These are phyloP conservation scores for Ramalina peruviana DNA, from an alignment of 495 filamentous ascomycete genomes.

Conservation along the genomic window DNA sequence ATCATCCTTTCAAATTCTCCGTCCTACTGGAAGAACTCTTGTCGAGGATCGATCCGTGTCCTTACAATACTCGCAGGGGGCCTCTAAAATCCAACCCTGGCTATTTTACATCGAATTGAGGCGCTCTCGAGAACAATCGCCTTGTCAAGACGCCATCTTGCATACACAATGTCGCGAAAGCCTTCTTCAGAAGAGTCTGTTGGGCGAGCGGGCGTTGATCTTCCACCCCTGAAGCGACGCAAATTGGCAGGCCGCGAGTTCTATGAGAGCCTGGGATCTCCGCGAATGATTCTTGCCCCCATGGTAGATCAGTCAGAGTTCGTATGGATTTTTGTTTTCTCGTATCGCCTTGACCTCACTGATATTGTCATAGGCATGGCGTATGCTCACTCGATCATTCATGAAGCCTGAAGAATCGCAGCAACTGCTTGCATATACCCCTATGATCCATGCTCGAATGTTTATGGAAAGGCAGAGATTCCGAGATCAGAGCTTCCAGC, in stretches of 20 bases:
- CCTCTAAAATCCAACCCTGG: no score
- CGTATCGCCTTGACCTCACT: conserved; percentile 3
- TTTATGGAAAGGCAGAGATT: conserved; percentile 64
- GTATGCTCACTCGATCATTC: conserved; percentile 85
- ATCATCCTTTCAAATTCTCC: no score
- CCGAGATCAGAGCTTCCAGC: conserved; percentile 63
- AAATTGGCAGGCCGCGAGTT: conserved; percentile 79
- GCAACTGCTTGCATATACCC: conserved; percentile 66
- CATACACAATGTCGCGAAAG: no score
- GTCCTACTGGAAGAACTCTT: no score
- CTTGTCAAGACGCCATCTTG: no score
- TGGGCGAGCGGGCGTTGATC: no score
- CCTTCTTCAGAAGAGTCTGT: no score
- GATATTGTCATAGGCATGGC: conserved; percentile 59
- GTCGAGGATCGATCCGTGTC: no score
- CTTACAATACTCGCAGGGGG: no score
- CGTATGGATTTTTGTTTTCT: conserved; percentile 36
- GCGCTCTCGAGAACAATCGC: no score
- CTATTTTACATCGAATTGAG: no score
- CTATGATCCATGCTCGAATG: conserved; percentile 87
- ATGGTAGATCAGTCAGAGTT: conserved; percentile 99
- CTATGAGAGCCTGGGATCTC: conserved; percentile 84
- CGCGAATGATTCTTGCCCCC: conserved; percentile 78
- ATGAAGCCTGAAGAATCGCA: conserved; percentile 46
- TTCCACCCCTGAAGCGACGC: conserved; percentile 6